Conservation (phyloP, 805 yeast genomes). For the Blastobotrys terrestris region DNA sequence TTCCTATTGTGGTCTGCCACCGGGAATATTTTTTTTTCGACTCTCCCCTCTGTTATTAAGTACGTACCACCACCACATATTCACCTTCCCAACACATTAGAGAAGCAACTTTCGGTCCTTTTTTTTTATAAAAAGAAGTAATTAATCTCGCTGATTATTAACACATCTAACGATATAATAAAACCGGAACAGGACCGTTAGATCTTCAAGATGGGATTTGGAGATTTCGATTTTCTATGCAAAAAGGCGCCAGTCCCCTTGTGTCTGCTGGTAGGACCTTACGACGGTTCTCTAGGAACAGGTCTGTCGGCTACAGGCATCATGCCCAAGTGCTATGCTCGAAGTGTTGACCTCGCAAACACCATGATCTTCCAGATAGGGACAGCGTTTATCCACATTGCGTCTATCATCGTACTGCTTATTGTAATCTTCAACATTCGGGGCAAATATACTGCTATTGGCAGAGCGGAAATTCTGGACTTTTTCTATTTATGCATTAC, state of each 20-base stretch:
- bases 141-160: no score
- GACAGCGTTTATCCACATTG: conserved; percentile 78
- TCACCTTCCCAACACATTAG: background rate
- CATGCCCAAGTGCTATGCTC: conserved; percentile 72
- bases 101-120: background rate
- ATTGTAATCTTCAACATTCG: conserved; percentile 73
- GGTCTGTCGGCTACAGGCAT: conserved; percentile 44
- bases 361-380: conserved; percentile 88
- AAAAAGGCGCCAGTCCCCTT: conserved; percentile 65
- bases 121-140: no score
- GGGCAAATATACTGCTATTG: conserved; percentile 89
- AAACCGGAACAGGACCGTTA: no score
- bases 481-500: conserved; percentile 58
- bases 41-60: no score
- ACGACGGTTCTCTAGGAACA: conserved; percentile 23
- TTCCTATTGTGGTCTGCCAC: background rate
- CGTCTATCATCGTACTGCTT: conserved; percentile 55
- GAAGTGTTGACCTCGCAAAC: conserved; percentile 83
- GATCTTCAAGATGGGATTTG: conserved; percentile 55
- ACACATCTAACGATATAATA: no score
- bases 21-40: background rate
- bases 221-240: conserved; percentile 60
- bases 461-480: conserved; percentile 76
- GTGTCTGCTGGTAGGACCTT: conserved; percentile 66
- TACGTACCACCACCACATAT: background rate